These are phyloP conservation scores for Miscanthus lutarioriparius DNA, from an alignment of 176 grass and related monocot genomes.

Conservation along the genomic window DNA sequence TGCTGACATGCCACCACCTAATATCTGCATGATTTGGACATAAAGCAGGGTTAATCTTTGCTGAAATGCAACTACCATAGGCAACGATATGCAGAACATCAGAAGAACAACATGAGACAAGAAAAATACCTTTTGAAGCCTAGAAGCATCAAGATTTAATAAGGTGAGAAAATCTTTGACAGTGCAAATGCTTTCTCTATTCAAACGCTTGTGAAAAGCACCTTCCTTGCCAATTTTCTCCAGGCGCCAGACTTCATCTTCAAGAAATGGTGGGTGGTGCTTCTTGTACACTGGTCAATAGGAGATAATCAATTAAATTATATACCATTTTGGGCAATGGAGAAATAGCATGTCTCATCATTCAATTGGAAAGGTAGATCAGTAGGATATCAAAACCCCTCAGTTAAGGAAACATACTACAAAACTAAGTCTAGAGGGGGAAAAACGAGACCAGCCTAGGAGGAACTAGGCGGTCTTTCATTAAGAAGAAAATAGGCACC, in stretches of 20 bases:
- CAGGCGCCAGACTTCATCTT: conserved; percentile 92
- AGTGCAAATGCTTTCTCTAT: conserved; percentile 62
- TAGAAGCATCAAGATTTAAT: conserved; percentile 61
- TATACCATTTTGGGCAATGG: not conserved
- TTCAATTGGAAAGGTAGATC: not conserved
- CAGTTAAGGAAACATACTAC: conserved; percentile 12
- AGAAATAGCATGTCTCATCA: not conserved
- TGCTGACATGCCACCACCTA: conserved; percentile 85
- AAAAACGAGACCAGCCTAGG: not conserved
- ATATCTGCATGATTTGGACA: conserved; percentile 69
- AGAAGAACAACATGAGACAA: conserved; percentile 11
- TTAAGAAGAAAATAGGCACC: not conserved
- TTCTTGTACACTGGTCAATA: conserved; percentile 89
- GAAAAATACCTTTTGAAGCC: conserved; percentile 69
- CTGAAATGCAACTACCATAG: conserved; percentile 24
- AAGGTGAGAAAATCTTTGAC: conserved; percentile 86
- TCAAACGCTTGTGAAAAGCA: conserved; percentile 94
- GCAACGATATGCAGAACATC: not conserved
- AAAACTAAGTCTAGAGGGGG: not conserved
- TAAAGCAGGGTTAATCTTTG: conserved; percentile 23
- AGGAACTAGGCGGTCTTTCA: not conserved
- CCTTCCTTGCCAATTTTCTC: conserved; percentile 99
- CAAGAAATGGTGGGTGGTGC: conserved; percentile 81
- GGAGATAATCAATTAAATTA: conserved; percentile 17
- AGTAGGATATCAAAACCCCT: not conserved